A percentile compares a stretch with the other conserved stretches of the same genome.
These are phyloP conservation scores for Fragilariopsis cylindrus DNA, from an alignment of 108 stramenopile genomes.

Conservation along the genomic window DNA sequence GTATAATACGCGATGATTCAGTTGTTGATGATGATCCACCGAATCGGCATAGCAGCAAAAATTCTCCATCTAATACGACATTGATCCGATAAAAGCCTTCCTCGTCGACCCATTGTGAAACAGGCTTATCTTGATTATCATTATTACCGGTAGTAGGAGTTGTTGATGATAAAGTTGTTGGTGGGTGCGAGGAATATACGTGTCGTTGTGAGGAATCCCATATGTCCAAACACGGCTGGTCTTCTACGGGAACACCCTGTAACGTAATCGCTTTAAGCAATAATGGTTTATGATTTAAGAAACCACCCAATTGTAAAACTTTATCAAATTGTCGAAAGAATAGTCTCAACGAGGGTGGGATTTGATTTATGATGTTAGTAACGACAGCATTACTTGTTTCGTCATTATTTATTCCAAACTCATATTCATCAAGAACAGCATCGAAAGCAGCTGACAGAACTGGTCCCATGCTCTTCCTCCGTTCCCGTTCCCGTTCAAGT, in stretches of 20 bases:
- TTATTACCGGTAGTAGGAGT: background rate
- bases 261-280: constrained; percentile 66
- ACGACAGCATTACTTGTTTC: constrained; percentile 2
- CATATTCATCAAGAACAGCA: background rate
- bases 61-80: constrained; percentile 72
- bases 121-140: background rate
- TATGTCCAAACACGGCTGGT: constrained; percentile 87
- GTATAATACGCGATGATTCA: constrained; percentile 36
- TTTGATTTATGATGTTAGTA: constrained; percentile 35
- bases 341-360: constrained; percentile 71
- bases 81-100: constrained; percentile 68
- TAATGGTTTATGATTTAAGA: constrained; percentile 65
- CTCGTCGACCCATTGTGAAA: constrained; percentile 70
- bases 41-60: constrained; percentile 85
- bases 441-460: background rate
- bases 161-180: background rate
- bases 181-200: constrained; percentile 45
- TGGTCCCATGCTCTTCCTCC: background rate
- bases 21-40: constrained; percentile 72
- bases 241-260: constrained; percentile 91
- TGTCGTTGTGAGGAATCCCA: constrained; percentile 57
- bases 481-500: background rate
- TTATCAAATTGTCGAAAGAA: constrained; percentile 87
- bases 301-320: constrained; percentile 42
- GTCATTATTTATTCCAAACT: background rate